Evolutionary conservation across 495 filamentous ascomycete species (phyloP).

Genomic region (Aspergillus olivimuriae): DNA sequence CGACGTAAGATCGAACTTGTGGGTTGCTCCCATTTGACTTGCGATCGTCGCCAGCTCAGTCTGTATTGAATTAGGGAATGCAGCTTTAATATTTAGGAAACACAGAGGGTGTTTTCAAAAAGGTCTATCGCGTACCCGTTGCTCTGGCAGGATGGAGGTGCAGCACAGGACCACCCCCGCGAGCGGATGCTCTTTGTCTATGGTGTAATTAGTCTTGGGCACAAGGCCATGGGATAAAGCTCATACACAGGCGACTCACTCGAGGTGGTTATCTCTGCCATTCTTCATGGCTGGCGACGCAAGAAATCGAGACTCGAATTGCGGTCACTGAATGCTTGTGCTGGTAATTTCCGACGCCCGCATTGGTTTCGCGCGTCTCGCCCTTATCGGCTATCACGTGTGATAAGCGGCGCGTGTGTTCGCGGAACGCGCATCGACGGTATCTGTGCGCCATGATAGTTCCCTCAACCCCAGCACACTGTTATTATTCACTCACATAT

Average conservation of each 20-base stretch:
- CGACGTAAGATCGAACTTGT: constrained; percentile 86
- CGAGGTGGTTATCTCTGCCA: constrained; percentile 32
- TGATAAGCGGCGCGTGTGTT: constrained; percentile 19
- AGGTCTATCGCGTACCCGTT: constrained; percentile 76
- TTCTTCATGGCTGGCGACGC: constrained; percentile 34
- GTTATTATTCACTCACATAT: too few species aligned
- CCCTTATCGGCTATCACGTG: constrained; percentile 31
- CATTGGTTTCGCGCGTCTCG: neutral
- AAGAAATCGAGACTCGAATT: neutral
- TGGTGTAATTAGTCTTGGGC: constrained; percentile 4
- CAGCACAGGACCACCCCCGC: constrained; percentile 82
- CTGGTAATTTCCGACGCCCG: neutral
- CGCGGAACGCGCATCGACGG: constrained; percentile 7
- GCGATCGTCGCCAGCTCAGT: constrained; percentile 62
- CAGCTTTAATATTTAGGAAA: neutral
- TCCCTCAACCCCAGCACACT: neutral
- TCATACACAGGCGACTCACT: too few species aligned
- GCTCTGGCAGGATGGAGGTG: constrained; percentile 76
- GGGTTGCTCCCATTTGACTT: constrained; percentile 75
- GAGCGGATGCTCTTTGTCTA: constrained; percentile 60
- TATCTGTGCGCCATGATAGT: neutral
- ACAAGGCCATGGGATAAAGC: too few species aligned
- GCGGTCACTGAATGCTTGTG: neutral
- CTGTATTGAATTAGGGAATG: constrained; percentile 38
- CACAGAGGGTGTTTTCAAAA: too few species aligned